Percentiles rank a stretch among this genome's conserved stretches.
phyloP scores from a whole-genome alignment of 306 rosid species.

The Lablab purpureus region DNA sequence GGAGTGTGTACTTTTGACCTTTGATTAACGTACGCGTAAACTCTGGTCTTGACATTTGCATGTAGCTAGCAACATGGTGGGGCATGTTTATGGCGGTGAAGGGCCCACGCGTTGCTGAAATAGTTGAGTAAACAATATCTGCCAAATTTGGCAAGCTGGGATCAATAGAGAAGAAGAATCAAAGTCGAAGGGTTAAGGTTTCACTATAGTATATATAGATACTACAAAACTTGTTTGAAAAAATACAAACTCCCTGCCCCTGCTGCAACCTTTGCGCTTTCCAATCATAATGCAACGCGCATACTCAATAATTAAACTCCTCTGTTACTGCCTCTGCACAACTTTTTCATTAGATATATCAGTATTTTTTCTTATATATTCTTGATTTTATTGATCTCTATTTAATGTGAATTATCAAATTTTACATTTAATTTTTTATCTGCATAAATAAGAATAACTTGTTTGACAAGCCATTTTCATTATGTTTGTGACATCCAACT shows the following conservation, averaged over 20 bases:
- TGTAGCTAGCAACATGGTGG: background rate
- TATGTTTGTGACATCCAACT: too few relatives aligned
- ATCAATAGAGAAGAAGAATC: slow-evolving; percentile 23
- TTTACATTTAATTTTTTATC: too few relatives aligned
- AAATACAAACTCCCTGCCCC: slow-evolving; percentile 1
- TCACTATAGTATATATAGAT: background rate
- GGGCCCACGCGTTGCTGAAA: slow-evolving; percentile 32
- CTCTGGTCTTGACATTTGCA: background rate
- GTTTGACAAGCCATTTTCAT: too few relatives aligned
- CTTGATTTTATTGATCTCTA: too few relatives aligned
- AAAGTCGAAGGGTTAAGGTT: slow-evolving; percentile 7
- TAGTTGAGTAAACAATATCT: slow-evolving; percentile 20
- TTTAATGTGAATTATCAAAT: too few relatives aligned
- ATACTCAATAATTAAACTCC: background rate
- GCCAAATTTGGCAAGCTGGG: slow-evolving; percentile 51
- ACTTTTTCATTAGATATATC: too few relatives aligned
- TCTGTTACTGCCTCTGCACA: too few relatives aligned
- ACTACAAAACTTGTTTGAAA: background rate
- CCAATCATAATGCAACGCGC: background rate
- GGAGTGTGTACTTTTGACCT: slow-evolving; percentile 38
- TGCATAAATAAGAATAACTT: too few relatives aligned
- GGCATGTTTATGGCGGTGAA: slow-evolving; percentile 18
- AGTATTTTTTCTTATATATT: too few relatives aligned
- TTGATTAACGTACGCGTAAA: slow-evolving; percentile 49
- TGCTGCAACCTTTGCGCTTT: background rate